These are phyloP conservation scores for Vanderwaltozyma verrucispora DNA, from an alignment of 805 yeast genomes.

Conservation along the genomic window DNA sequence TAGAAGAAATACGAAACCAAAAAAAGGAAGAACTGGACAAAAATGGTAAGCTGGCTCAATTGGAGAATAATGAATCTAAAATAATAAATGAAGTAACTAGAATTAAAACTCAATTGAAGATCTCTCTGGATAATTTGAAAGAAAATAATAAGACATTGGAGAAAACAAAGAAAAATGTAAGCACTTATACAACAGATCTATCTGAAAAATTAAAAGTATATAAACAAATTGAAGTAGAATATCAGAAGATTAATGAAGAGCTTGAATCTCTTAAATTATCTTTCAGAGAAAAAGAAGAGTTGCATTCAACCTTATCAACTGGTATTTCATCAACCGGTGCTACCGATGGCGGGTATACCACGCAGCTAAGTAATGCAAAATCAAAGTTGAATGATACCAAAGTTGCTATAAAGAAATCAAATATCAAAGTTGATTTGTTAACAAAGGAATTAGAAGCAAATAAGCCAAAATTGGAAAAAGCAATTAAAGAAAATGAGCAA, in stretches of 20 bases:
- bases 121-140: slow-evolving; percentile 43
- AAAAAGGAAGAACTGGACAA: slow-evolving; percentile 42
- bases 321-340: slow-evolving; percentile 82
- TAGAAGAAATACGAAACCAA: slow-evolving; percentile 40
- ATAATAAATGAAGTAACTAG: slow-evolving; percentile 58
- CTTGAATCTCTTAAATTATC: slow-evolving; percentile 38
- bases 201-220: slow-evolving; percentile 31
- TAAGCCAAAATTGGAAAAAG: slow-evolving; percentile 40
- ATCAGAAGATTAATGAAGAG: slow-evolving; percentile 33
- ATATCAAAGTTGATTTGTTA: slow-evolving; percentile 49
- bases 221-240: slow-evolving; percentile 35
- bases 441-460: slow-evolving; percentile 38
- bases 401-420: slow-evolving; percentile 48
- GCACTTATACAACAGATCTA: slow-evolving; percentile 27
- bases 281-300: slow-evolving; percentile 57
- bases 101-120: slow-evolving; percentile 49
- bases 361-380: slow-evolving; percentile 59
- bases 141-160: slow-evolving; percentile 40
- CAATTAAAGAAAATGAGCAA: slow-evolving; percentile 40
- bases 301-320: slow-evolving; percentile 70
- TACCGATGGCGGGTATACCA: slow-evolving; percentile 63
- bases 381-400: slow-evolving; percentile 42
- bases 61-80: slow-evolving; percentile 43
- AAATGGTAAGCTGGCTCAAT: slow-evolving; percentile 38
- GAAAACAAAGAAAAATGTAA: slow-evolving; percentile 27